phyloP scores from a whole-genome alignment of 306 rosid species.

The Fagus crenata region DNA sequence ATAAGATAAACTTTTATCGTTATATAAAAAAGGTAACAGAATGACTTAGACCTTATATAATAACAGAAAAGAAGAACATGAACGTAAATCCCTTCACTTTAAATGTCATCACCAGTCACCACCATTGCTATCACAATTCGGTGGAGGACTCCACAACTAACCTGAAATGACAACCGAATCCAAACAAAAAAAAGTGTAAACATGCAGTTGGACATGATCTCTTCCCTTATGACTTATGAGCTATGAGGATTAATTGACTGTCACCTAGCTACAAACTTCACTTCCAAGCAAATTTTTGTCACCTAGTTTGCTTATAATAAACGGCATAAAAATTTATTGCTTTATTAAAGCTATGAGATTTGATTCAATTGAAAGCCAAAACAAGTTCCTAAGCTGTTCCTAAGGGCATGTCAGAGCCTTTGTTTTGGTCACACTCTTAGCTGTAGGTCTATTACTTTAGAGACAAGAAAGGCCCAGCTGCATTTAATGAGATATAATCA shows the following conservation, averaged over 20 bases:
- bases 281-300: not conserved
- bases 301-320: not conserved
- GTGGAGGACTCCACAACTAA: not conserved
- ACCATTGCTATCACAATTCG: not conserved
- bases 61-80: not conserved
- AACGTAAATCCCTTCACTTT: too few species aligned
- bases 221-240: not conserved
- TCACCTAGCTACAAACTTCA: not conserved
- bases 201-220: not conserved
- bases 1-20: too few species aligned
- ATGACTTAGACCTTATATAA: not conserved
- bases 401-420: not conserved
- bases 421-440: slow-evolving; percentile 10
- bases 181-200: not conserved
- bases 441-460: slow-evolving; percentile 25
- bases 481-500: slow-evolving; percentile 34
- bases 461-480: slow-evolving; percentile 32
- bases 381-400: slow-evolving; percentile 28
- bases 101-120: not conserved
- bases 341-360: too few species aligned
- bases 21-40: too few species aligned
- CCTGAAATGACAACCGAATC: not conserved
- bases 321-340: too few species aligned
- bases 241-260: not conserved
- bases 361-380: slow-evolving; percentile 5